phyloP scores from a whole-genome alignment of 352 stramenopile genomes.

The Aphanomyces euteiches region DNA sequence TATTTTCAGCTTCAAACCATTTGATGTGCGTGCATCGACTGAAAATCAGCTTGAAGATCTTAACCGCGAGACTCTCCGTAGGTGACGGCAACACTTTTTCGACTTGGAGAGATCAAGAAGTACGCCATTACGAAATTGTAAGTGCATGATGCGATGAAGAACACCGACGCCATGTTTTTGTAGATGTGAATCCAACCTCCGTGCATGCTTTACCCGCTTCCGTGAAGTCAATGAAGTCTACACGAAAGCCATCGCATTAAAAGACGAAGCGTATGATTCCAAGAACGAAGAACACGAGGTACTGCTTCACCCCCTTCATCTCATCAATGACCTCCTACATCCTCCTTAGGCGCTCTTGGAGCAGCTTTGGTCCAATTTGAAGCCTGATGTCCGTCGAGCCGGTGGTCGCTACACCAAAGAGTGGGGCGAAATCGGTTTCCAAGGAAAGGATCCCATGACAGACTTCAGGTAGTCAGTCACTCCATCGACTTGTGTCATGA shows the following conservation, averaged over 20 bases:
- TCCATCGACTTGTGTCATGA: not conserved
- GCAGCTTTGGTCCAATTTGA: conserved; percentile 71
- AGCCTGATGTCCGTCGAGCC: conserved; percentile 66
- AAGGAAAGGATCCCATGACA: conserved; percentile 82
- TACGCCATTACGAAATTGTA: conserved; percentile 23
- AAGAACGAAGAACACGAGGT: conserved; percentile 63
- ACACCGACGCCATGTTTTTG: not conserved
- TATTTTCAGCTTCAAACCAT: conserved; percentile 73
- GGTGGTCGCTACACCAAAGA: conserved; percentile 82
- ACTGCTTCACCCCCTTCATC: not conserved
- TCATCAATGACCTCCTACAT: not conserved
- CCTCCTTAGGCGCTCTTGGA: conserved; percentile 59
- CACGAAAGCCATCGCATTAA: conserved; percentile 42
- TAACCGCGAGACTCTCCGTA: not conserved
- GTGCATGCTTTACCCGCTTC: conserved; percentile 59
- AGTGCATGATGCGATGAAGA: not conserved
- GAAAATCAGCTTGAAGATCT: no score
- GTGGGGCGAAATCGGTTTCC: conserved; percentile 84
- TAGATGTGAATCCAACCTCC: conserved; percentile 65
- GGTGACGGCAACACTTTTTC: conserved; percentile 8
- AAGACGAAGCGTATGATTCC: conserved; percentile 68
- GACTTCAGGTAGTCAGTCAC: conserved; percentile 47
- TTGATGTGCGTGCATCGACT: conserved; percentile 38
- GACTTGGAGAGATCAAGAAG: conserved; percentile 23
- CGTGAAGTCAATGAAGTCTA: conserved; percentile 80